phyloP scores from a whole-genome alignment of 2,329 filamentous ascomycete genomes.

The Chrysoporthe austroafricana region DNA sequence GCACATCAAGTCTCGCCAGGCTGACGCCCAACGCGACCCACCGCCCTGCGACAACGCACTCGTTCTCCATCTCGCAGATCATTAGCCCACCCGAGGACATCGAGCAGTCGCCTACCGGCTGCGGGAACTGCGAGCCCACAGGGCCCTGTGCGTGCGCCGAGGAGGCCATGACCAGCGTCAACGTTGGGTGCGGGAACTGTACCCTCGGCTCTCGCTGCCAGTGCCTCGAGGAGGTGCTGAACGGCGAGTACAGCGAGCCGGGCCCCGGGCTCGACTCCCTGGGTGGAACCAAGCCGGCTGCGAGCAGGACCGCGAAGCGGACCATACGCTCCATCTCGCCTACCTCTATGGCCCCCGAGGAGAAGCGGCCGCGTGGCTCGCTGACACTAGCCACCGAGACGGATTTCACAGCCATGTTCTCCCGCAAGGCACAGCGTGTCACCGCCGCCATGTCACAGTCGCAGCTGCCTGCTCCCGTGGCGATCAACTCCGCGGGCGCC shows the following conservation, averaged over 20 bases:
- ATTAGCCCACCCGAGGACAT: constrained; percentile 56
- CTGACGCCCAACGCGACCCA: constrained; percentile 23
- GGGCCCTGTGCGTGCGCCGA: constrained; percentile 64
- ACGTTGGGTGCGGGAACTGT: constrained; percentile 68
- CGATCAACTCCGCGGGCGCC: constrained; percentile 28
- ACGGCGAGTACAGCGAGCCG: constrained; percentile 36
- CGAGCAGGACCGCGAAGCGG: constrained; percentile 25
- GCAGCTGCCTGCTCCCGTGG: constrained; percentile 40
- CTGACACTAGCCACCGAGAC: constrained; percentile 62
- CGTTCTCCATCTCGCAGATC: constrained; percentile 61
- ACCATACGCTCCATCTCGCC: constrained; percentile 42
- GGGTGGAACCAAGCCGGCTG: constrained; percentile 3
- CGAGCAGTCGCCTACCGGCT: constrained; percentile 48
- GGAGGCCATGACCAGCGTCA: constrained; percentile 56
- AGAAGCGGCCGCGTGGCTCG: constrained; percentile 58
- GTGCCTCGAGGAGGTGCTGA: constrained; percentile 55
- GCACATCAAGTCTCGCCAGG: constrained; percentile 27
- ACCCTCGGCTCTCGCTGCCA: constrained; percentile 65
- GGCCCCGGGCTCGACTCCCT: constrained; percentile 15
- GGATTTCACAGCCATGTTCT: constrained; percentile 73
- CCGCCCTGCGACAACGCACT: constrained; percentile 34
- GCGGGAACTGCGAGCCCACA: constrained; percentile 59
- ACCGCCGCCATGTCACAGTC: constrained; percentile 28
- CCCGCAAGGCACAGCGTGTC: constrained; percentile 46
- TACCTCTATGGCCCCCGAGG: constrained; percentile 45